These are phyloP conservation scores for Ramaria sp. DNA, from an alignment of 768 basidiomycete genomes.

Conservation along the genomic window DNA sequence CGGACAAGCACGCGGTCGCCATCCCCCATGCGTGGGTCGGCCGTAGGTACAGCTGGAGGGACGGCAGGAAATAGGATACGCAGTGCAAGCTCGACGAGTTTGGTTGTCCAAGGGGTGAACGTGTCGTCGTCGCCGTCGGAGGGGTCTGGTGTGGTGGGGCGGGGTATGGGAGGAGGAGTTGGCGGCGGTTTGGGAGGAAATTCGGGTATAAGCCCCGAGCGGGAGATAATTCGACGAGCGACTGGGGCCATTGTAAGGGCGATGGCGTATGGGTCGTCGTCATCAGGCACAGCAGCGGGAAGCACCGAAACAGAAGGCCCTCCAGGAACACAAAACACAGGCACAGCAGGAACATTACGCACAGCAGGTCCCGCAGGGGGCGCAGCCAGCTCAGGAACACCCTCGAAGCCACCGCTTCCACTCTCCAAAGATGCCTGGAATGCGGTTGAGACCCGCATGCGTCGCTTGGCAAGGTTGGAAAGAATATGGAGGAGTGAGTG, in stretches of 20 bases:
- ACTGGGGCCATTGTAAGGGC: constrained; percentile 56
- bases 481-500: constrained; percentile 54
- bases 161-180: too few species aligned
- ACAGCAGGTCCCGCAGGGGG: neutral
- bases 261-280: constrained; percentile 42
- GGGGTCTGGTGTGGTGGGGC: neutral
- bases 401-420: too few species aligned
- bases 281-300: constrained; percentile 30
- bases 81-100: neutral
- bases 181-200: too few species aligned
- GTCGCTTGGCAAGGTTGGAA: constrained; percentile 55
- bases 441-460: constrained; percentile 60
- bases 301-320: constrained; percentile 31
- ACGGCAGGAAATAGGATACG: neutral
- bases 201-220: constrained; percentile 21
- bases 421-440: constrained; percentile 40
- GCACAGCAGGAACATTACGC: too few species aligned
- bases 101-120: neutral
- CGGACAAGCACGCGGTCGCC: neutral
- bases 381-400: neutral
- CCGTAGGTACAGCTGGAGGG: neutral
- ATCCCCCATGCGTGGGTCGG: neutral
- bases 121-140: neutral
- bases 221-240: constrained; percentile 60
- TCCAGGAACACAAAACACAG: too few species aligned